Evolutionary conservation across 192 early-diverging fungal species (phyloP).

Genomic region (Rhizophlyctis rosea): DNA sequence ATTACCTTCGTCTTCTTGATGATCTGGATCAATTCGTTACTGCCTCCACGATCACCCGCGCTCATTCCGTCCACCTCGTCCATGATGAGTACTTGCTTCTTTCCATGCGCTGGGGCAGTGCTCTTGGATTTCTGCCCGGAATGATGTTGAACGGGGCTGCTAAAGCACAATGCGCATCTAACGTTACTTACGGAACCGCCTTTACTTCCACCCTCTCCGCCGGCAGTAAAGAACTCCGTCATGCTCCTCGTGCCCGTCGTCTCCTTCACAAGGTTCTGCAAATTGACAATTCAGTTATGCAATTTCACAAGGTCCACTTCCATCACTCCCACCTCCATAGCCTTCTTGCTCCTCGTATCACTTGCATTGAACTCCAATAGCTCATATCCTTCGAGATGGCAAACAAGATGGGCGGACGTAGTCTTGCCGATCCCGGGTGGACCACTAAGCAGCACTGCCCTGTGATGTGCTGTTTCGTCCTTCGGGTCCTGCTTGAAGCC

Average conservation of each 20-base stretch:
- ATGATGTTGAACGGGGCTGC: too few species aligned
- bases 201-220: constrained; percentile 1
- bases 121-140: constrained; percentile 1
- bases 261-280: constrained; percentile 49
- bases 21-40: constrained; percentile 78
- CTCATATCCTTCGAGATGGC: constrained; percentile 73
- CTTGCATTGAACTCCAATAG: constrained; percentile 96
- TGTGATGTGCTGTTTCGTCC: constrained; percentile 48
- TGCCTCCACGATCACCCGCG: constrained; percentile 91
- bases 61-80: constrained; percentile 99
- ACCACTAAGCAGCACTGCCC: constrained; percentile 84
- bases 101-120: constrained; percentile 8
- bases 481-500: constrained; percentile 53
- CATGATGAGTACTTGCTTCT: constrained; percentile 80
- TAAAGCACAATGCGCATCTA: too few species aligned
- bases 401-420: constrained; percentile 89
- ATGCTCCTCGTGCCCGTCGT: constrained; percentile 52
- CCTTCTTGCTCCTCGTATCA: constrained; percentile 86
- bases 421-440: constrained; percentile 99
- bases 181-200: too few species aligned
- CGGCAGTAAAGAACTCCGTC: constrained; percentile 47
- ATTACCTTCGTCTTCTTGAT: constrained; percentile 82
- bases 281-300: constrained; percentile 2
- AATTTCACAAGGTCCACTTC: background rate
- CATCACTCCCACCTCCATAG: constrained; percentile 60